phyloP scores from a whole-genome alignment of 176 grass and related monocot genomes.

The Phoenix dactylifera region DNA sequence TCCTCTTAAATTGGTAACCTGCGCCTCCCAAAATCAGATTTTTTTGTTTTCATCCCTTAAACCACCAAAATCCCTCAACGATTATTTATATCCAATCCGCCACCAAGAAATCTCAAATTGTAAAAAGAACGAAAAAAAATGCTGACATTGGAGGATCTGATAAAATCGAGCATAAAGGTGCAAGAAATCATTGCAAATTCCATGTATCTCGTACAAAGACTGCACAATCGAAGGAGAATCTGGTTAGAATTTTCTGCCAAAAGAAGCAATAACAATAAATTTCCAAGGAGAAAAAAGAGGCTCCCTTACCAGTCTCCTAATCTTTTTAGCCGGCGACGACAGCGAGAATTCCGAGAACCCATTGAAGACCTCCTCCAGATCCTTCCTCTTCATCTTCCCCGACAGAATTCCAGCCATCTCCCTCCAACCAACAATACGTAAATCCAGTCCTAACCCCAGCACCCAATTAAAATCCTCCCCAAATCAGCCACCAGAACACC shows the following conservation, averaged over 20 bases:
- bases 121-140: too few species aligned
- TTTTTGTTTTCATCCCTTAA: too few species aligned
- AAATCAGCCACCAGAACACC: background rate
- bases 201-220: background rate
- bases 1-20: background rate
- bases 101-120: too few species aligned
- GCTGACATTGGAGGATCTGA: too few species aligned
- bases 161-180: background rate
- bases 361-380: slow-evolving; percentile 13
- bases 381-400: slow-evolving; percentile 22
- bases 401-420: slow-evolving; percentile 8
- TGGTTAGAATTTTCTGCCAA: too few species aligned
- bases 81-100: too few species aligned
- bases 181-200: background rate
- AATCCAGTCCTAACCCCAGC: background rate
- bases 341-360: slow-evolving; percentile 20
- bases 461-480: background rate
- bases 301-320: slow-evolving; percentile 19
- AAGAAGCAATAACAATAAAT: background rate
- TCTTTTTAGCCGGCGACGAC: slow-evolving; percentile 12
- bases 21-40: too few species aligned
- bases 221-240: too few species aligned
- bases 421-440: too few species aligned
- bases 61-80: too few species aligned
- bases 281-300: background rate